Base-by-base conservation (phyloP, 1,284 basidiomycete species). In the Ustilago lituana region DNA sequence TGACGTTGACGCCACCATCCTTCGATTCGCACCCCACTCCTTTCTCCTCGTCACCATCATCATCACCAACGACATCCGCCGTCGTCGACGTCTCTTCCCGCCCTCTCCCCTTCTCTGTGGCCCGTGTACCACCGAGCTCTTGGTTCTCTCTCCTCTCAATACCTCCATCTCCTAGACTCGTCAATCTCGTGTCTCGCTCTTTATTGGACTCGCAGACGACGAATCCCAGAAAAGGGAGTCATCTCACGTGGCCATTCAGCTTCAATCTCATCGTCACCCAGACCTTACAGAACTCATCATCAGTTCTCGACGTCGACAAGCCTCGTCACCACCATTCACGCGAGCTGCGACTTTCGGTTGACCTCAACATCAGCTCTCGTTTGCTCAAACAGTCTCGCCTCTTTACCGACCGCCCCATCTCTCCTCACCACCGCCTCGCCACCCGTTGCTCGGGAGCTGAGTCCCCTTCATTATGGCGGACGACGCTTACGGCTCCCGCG, bases 401-500 rank as follows among this genome's bases (percentile, higher is more conserved):
- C 24, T 33, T 20, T 27, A 27, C 14, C 37, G 36, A 12, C 27
- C 32, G 33, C 37, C 27, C 14, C 31, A 22, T 37, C 38, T 20
- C 44, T 22, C 31, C 39, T 17, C 32, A 23, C 33, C 37, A 33
- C 29, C 27, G 29, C 33, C 27, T 29, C 5, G 12, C 36, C 6
- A 32, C 46, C 22, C 33, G 24, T 32, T 23, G n/a, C 49, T 59
- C 54, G 58, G 53, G 54, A 58, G 59, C 54, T 55, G 59, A 59
- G 56, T 54, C 62, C 41, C 55, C 48, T n/a, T 51, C 57, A 70
- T 32, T 37, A 70, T 70, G 67, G 57, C 61, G 49, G 61, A 70
- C 57, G 50, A 70, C 53, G 61, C 48, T 50, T 70, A 70, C 52
- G 67, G 67, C 61, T 70, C 67, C 45, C 57, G 61, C 41, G 67